Conservation (phyloP, 176 grass and related monocot species). For the Zizania latifolia region DNA sequence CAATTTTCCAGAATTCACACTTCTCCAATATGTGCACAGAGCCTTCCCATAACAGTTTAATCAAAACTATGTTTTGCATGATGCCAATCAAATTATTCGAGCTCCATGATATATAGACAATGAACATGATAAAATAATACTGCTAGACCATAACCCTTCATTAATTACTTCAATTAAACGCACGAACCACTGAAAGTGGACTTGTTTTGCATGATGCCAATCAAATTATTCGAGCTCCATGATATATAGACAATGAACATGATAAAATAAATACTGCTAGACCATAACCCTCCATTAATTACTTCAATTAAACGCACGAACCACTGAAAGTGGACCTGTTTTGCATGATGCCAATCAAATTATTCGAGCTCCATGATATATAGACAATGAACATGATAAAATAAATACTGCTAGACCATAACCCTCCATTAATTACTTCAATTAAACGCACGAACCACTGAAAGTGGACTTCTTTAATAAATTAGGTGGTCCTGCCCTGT, state of each 20-base stretch:
- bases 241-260: too few relatives aligned
- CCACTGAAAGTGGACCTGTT: too few relatives aligned
- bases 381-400: not conserved
- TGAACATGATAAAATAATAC: too few relatives aligned
- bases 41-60: not conserved
- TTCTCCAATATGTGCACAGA: not conserved
- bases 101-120: too few relatives aligned
- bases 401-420: not conserved
- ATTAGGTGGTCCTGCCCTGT: slow-evolving; percentile 4
- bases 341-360: too few relatives aligned
- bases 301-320: too few relatives aligned
- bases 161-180: too few relatives aligned
- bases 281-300: too few relatives aligned
- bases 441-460: not conserved
- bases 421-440: not conserved
- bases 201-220: too few relatives aligned
- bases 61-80: not conserved
- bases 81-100: not conserved
- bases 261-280: too few relatives aligned
- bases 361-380: not conserved
- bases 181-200: too few relatives aligned
- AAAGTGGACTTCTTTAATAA: slow-evolving; percentile 23
- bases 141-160: too few relatives aligned
- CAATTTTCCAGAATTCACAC: not conserved
- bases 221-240: not conserved